Percentiles rank a stretch among this genome's conserved stretches.
Evolutionary conservation across 2,329 filamentous ascomycete species (phyloP).

Genomic region (Chaetothyriales sp.): DNA sequence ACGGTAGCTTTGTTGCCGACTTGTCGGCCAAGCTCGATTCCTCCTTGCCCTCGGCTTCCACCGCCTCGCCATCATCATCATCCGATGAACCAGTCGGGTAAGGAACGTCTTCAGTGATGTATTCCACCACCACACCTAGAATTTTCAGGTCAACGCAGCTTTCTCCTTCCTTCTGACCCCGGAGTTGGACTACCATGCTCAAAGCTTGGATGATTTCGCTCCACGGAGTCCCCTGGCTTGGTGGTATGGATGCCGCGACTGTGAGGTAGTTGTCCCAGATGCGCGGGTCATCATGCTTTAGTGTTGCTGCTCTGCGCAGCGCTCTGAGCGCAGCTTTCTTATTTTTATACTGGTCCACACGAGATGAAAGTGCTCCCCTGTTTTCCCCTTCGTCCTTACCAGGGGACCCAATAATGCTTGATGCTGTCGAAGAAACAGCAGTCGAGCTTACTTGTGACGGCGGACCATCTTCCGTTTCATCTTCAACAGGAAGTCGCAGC

Average conservation of each 20-base stretch:
- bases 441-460: conserved; percentile 13
- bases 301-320: conserved; percentile 69
- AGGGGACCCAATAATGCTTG: conserved; percentile 5
- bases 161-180: conserved; percentile 52
- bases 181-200: conserved; percentile 59
- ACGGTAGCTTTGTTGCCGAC: conserved; percentile 35
- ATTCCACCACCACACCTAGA: conserved; percentile 54
- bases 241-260: conserved; percentile 60
- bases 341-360: conserved; percentile 42
- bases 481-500: conserved; percentile 35
- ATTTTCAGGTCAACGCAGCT: conserved; percentile 61
- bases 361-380: conserved; percentile 7
- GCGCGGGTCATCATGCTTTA: conserved; percentile 73
- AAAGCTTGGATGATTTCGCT: conserved; percentile 62
- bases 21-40: neutral
- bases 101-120: conserved; percentile 42
- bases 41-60: neutral
- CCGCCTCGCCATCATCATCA: neutral
- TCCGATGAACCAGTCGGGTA: conserved; percentile 16
- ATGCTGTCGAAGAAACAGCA: neutral
- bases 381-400: conserved; percentile 19
- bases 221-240: conserved; percentile 41
- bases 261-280: conserved; percentile 97
- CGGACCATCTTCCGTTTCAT: conserved; percentile 18
- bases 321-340: conserved; percentile 64